phyloP scores from a whole-genome alignment of 345 rosid genomes.

The Rhizophora mangle region DNA sequence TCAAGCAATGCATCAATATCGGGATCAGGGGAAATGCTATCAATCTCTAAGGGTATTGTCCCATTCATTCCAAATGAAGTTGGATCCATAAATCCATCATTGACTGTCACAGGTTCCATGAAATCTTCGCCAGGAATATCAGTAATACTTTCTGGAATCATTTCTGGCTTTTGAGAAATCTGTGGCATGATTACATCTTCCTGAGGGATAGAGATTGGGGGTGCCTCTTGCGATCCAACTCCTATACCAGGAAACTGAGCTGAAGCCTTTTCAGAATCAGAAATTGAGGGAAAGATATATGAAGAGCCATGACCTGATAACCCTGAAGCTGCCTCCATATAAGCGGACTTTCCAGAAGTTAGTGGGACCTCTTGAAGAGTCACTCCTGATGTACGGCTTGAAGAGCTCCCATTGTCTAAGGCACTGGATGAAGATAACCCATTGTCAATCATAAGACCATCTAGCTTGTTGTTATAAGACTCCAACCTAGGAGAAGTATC shows the following conservation, averaged over 20 bases:
- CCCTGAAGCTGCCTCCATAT: slow-evolving; percentile 25
- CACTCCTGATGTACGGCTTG: slow-evolving; percentile 50
- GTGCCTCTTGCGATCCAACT: slow-evolving; percentile 45
- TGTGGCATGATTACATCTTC: slow-evolving; percentile 43
- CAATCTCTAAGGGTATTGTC: slow-evolving; percentile 49
- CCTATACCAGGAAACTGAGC: slow-evolving; percentile 43
- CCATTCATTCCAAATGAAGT: slow-evolving; percentile 39
- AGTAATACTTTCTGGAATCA: slow-evolving; percentile 43
- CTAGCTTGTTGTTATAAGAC: slow-evolving; percentile 42
- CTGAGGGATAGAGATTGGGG: slow-evolving; percentile 39
- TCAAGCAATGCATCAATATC: slow-evolving; percentile 66
- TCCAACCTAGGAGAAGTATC: slow-evolving; percentile 51
- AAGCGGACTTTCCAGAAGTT: slow-evolving; percentile 39
- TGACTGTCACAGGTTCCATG: slow-evolving; percentile 34
- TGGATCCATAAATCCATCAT: slow-evolving; percentile 49
- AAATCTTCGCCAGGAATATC: slow-evolving; percentile 43
- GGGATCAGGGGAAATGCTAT: slow-evolving; percentile 47
- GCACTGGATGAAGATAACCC: slow-evolving; percentile 41
- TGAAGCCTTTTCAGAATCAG: slow-evolving; percentile 45
- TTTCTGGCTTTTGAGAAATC: slow-evolving; percentile 45
- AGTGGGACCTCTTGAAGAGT: slow-evolving; percentile 80
- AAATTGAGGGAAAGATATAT: slow-evolving; percentile 34
- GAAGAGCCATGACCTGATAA: slow-evolving; percentile 31
- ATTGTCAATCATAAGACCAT: slow-evolving; percentile 49
- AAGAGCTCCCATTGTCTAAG: slow-evolving; percentile 46